phyloP scores from a whole-genome alignment of 2,329 filamentous ascomycete species.

The Colletotrichum siamense region DNA sequence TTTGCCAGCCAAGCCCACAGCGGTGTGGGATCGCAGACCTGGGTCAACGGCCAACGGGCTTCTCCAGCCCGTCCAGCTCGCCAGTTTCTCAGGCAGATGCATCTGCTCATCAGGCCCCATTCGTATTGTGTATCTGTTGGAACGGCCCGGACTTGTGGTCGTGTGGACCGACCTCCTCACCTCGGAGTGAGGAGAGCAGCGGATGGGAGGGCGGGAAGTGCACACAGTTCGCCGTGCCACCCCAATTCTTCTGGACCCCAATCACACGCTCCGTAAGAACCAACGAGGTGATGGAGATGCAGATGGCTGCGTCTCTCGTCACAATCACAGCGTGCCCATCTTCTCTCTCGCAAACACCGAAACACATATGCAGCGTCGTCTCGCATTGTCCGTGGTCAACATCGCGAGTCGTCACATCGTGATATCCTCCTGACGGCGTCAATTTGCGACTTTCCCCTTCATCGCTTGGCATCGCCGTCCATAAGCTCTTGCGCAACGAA shows the following conservation, averaged over 20 bases:
- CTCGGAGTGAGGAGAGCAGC: not conserved
- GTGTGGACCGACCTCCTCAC: not conserved
- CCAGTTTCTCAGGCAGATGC: not conserved
- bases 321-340: constrained; percentile 2
- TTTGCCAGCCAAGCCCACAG: not conserved
- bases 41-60: not conserved
- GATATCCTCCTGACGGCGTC: not conserved
- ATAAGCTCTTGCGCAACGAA: not conserved
- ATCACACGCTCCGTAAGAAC: constrained; percentile 7
- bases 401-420: not conserved
- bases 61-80: not conserved
- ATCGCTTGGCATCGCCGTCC: not conserved
- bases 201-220: not conserved
- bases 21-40: not conserved
- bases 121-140: not conserved
- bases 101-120: not conserved
- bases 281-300: constrained; percentile 12
- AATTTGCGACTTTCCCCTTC: not conserved
- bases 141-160: not conserved
- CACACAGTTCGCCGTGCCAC: constrained; percentile 3
- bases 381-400: not conserved
- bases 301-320: constrained; percentile 5
- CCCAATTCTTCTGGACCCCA: constrained; percentile 7
- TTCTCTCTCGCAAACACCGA: constrained; percentile 7
- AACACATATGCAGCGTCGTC: constrained; percentile 17